phyloP scores from a whole-genome alignment of 805 yeast genomes.

The Blastobotrys parvus region DNA sequence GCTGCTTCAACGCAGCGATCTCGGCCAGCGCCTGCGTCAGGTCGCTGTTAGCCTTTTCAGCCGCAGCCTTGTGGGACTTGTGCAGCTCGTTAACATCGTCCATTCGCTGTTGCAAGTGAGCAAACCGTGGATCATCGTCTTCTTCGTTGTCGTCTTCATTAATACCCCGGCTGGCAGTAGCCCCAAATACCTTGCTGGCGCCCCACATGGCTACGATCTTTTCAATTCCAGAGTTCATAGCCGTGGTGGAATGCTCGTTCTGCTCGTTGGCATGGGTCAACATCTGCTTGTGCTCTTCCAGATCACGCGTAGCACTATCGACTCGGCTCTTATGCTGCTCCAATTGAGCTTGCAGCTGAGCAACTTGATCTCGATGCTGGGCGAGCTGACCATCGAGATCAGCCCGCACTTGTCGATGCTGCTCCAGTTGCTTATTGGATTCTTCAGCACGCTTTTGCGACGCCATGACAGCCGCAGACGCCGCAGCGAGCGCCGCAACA shows the following conservation, averaged over 20 bases:
- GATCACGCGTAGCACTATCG: constrained; percentile 14
- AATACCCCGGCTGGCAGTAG: not conserved
- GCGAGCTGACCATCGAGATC: constrained; percentile 14
- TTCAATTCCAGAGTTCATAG: constrained; percentile 18
- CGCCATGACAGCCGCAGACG: constrained; percentile 19
- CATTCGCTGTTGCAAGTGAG: constrained; percentile 4
- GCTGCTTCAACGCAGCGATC: constrained; percentile 15
- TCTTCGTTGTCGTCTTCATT: constrained; percentile 5
- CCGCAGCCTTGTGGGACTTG: constrained; percentile 24
- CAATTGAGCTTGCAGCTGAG: constrained; percentile 11
- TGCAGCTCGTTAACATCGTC: constrained; percentile 10
- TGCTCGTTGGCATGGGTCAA: constrained; percentile 13
- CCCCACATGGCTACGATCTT: constrained; percentile 21
- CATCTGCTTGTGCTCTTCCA: constrained; percentile 14
- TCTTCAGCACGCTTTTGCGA: constrained; percentile 15
- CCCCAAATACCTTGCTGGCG: constrained; percentile 3
- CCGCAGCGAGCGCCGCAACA: constrained; percentile 20
- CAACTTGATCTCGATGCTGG: no score
- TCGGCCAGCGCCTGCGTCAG: constrained; percentile 13
- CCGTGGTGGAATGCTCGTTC: constrained; percentile 15
- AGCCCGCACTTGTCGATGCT: constrained; percentile 10
- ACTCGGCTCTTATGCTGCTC: constrained; percentile 13
- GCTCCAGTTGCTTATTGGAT: constrained; percentile 13
- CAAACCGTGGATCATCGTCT: constrained; percentile 7
- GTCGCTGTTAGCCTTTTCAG: constrained; percentile 22